These are phyloP conservation scores for Tilletia indica DNA, from an alignment of 1,284 basidiomycete species.

Conservation along the genomic window DNA sequence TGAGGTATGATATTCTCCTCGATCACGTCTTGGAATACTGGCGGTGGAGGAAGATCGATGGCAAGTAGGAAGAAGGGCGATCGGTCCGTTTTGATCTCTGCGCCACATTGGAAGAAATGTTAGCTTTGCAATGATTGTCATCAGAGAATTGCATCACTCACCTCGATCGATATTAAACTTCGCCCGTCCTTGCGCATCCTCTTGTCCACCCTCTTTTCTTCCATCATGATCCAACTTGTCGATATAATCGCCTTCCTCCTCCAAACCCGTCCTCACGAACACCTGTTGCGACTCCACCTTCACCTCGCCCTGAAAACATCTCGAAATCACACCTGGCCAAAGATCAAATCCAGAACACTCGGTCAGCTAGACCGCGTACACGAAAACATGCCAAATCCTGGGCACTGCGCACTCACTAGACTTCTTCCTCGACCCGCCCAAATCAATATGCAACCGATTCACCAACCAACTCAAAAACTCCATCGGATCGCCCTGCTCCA, in stretches of 20 bases:
- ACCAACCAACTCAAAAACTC: conserved; percentile 96
- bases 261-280: conserved; percentile 58
- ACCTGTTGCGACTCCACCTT: conserved; percentile 91
- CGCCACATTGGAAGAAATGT: not conserved
- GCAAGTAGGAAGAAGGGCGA: conserved; percentile 94
- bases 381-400: conserved; percentile 59
- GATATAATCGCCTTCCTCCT: conserved; percentile 24
- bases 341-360: conserved; percentile 12
- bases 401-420: conserved; percentile 23
- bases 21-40: conserved; percentile 85
- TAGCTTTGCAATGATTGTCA: not conserved
- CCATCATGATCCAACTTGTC: conserved; percentile 40
- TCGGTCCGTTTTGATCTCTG: conserved; percentile 78
- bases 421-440: conserved; percentile 66
- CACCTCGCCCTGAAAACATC: conserved; percentile 89
- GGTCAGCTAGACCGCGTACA: not conserved
- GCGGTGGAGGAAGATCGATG: conserved; percentile 90
- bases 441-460: conserved; percentile 85
- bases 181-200: conserved; percentile 38
- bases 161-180: conserved; percentile 43
- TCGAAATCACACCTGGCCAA: conserved; percentile 74
- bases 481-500: conserved; percentile 89
- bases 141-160: not conserved
- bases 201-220: conserved; percentile 38
- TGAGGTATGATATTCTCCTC: conserved; percentile 99